phyloP scores from a whole-genome alignment of 2,329 filamentous ascomycete species.

The Cercospora beticola region DNA sequence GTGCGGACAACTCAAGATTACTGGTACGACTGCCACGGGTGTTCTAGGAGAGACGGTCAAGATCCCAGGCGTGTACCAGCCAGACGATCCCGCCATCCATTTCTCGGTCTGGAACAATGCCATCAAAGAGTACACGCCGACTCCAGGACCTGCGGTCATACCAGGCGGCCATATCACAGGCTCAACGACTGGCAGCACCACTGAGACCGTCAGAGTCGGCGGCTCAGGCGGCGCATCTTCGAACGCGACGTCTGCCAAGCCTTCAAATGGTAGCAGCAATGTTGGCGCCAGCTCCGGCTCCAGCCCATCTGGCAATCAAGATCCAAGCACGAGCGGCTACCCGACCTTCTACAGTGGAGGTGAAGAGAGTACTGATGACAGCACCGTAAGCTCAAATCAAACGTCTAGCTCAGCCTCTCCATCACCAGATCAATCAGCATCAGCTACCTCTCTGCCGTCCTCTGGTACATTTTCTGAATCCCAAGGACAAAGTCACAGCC shows the following conservation, averaged over 20 bases:
- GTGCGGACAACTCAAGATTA: conserved; percentile 26
- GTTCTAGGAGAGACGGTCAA: conserved; percentile 20
- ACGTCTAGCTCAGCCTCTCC: background rate
- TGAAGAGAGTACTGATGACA: background rate
- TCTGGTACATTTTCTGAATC: background rate
- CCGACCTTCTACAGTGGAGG: background rate
- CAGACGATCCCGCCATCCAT: conserved; percentile 24
- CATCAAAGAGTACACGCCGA: conserved; percentile 1
- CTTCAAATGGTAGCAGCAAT: background rate
- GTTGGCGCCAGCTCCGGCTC: background rate
- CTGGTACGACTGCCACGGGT: conserved; percentile 18
- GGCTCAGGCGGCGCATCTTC: background rate
- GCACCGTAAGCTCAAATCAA: background rate
- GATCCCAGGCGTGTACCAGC: conserved; percentile 26
- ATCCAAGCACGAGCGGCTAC: background rate
- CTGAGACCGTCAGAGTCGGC: background rate
- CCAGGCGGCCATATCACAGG: background rate
- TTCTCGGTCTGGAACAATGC: conserved; percentile 25
- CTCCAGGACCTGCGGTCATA: background rate
- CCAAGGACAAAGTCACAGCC: background rate
- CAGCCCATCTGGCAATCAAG: background rate
- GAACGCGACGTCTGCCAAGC: background rate
- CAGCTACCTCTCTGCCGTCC: background rate
- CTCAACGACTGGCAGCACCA: background rate
- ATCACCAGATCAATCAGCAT: background rate